Conservation (phyloP, 495 filamentous ascomycete species). For the Antarctomyces pellizariae region DNA sequence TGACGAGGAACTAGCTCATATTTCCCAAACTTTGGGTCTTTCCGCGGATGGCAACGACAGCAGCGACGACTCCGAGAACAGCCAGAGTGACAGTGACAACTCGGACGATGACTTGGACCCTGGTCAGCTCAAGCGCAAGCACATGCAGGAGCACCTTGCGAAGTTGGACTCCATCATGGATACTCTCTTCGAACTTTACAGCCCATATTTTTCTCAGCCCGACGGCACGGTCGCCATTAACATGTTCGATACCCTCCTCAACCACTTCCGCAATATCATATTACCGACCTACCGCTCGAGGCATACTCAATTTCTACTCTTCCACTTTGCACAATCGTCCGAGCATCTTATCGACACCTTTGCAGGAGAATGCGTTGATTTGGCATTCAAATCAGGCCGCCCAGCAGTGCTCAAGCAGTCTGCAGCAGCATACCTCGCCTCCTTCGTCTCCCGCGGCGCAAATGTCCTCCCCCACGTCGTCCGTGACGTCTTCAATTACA, state of each 20-base stretch:
- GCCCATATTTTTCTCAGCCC: slow-evolving; percentile 35
- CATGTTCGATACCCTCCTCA: slow-evolving; percentile 47
- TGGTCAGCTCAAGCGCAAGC: too few species aligned
- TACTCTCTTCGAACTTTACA: slow-evolving; percentile 64
- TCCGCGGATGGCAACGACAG: slow-evolving; percentile 35
- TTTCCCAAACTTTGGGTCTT: slow-evolving; percentile 19
- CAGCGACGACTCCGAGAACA: slow-evolving; percentile 28
- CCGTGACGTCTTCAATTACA: slow-evolving; percentile 48
- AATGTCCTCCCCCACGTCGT: slow-evolving; percentile 54
- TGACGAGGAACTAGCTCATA: slow-evolving; percentile 24
- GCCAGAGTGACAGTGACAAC: too few species aligned
- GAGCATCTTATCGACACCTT: slow-evolving; percentile 56
- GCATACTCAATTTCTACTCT: slow-evolving; percentile 75
- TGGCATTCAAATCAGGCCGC: slow-evolving; percentile 34
- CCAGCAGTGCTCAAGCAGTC: slow-evolving; percentile 52
- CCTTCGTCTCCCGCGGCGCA: slow-evolving; percentile 73
- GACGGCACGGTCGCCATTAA: slow-evolving; percentile 22
- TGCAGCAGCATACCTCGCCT: slow-evolving; percentile 78
- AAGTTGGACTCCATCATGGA: slow-evolving; percentile 91
- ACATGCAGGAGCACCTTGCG: slow-evolving; percentile 54
- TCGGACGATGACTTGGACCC: slow-evolving; percentile 15
- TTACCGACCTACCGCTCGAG: slow-evolving; percentile 72
- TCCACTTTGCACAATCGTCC: slow-evolving; percentile 71
- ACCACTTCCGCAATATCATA: slow-evolving; percentile 65
- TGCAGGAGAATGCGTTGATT: slow-evolving; percentile 47